These are phyloP conservation scores for Funneliformis caledonium DNA, from an alignment of 371 early-diverging fungal genomes.

Conservation along the genomic window DNA sequence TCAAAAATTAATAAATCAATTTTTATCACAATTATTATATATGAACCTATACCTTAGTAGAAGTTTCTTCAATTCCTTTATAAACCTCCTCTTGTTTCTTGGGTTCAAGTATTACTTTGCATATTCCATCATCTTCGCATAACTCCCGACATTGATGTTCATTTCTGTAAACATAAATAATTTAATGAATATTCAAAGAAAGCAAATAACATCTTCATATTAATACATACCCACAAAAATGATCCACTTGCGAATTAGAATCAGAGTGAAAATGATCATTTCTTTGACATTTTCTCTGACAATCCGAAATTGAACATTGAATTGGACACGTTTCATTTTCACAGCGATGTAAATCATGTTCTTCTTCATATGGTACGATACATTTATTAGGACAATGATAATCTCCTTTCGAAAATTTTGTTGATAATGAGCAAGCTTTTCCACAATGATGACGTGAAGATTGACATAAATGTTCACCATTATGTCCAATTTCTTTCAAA, in stretches of 20 bases:
- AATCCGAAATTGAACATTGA: background rate
- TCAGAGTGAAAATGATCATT: slow-evolving; percentile 22
- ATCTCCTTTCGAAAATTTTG: background rate
- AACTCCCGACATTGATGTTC: slow-evolving; percentile 12
- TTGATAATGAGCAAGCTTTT: slow-evolving; percentile 42
- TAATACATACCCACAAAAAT: slow-evolving; percentile 23
- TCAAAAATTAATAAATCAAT: no score
- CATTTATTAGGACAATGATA: slow-evolving; percentile 32
- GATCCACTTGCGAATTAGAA: background rate
- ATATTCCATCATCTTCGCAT: slow-evolving; percentile 8
- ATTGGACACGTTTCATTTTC: slow-evolving; percentile 36
- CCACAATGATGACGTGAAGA: slow-evolving; percentile 43
- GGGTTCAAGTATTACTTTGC: slow-evolving; percentile 14
- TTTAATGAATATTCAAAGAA: background rate
- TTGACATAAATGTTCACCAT: slow-evolving; percentile 41
- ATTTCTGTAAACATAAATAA: background rate
- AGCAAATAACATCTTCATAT: no score
- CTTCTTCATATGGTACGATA: slow-evolving; percentile 24
- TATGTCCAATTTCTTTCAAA: slow-evolving; percentile 35
- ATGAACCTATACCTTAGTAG: no score
- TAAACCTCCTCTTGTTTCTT: background rate
- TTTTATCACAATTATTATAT: no score
- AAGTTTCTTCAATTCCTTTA: background rate
- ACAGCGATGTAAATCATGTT: slow-evolving; percentile 28
- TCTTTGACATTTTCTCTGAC: background rate